Conservation (phyloP, 2,329 filamentous ascomycete species). For the Aspergillaceae sp. region DNA sequence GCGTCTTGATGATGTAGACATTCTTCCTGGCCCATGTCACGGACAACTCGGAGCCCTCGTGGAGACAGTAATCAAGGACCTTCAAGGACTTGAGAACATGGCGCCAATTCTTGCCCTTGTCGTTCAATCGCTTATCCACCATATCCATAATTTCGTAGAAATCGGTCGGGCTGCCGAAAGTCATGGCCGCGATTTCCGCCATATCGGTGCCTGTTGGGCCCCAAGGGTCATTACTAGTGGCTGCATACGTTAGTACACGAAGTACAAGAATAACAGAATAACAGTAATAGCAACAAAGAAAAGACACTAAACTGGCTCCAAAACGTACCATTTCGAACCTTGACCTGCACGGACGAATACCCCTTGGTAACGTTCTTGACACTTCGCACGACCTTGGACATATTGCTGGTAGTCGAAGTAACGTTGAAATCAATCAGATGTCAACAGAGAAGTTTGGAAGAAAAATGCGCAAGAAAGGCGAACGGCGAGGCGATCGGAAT, state of each 20-base stretch:
- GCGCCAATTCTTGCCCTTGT: constrained; percentile 99
- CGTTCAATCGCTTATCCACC: constrained; percentile 95
- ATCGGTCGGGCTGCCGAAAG: constrained; percentile 92
- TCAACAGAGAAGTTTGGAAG: too few species aligned
- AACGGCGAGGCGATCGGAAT: too few species aligned
- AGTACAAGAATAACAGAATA: background rate
- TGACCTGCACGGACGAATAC: constrained; percentile 92
- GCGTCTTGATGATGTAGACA: constrained; percentile 96
- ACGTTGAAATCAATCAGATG: background rate
- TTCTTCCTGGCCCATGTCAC: constrained; percentile 98
- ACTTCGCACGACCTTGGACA: constrained; percentile 96
- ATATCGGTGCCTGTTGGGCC: constrained; percentile 96
- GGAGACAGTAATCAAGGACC: constrained; percentile 93
- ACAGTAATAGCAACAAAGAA: too few species aligned
- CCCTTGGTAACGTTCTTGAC: constrained; percentile 99
- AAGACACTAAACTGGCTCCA: too few species aligned
- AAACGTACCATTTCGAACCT: constrained; percentile 85
- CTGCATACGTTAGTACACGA: constrained; percentile 42
- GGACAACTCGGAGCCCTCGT: constrained; percentile 91
- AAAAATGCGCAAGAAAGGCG: too few species aligned
- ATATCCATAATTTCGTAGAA: constrained; percentile 99
- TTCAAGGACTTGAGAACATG: constrained; percentile 97
- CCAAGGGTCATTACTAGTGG: constrained; percentile 98
- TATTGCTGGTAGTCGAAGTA: constrained; percentile 33
- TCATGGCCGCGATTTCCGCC: constrained; percentile 96